Percentiles rank a stretch among this genome's conserved stretches.
phyloP scores from a whole-genome alignment of 768 basidiomycete genomes.

The Coprinopsis marcescibilis region DNA sequence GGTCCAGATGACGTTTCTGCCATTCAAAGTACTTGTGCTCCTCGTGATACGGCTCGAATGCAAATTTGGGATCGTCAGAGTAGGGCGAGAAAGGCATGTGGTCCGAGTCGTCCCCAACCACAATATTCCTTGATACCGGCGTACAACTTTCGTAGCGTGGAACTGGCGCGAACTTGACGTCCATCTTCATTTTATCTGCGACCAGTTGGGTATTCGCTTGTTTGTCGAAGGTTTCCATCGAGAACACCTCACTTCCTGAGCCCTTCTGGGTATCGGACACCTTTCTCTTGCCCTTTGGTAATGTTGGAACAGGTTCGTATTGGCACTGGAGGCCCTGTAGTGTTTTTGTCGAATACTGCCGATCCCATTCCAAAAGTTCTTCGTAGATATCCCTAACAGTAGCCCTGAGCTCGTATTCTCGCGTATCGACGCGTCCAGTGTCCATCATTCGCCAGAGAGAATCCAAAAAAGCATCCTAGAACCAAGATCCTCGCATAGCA shows the following conservation, averaged over 20 bases:
- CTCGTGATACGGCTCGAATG: conserved; percentile 29
- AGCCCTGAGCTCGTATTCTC: background rate
- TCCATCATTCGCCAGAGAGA: background rate
- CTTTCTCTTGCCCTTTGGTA: background rate
- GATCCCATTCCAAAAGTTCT: background rate
- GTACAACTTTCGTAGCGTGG: conserved; percentile 54
- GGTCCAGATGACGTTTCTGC: conserved; percentile 31
- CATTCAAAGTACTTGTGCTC: conserved; percentile 47
- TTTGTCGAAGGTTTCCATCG: background rate
- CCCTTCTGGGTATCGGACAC: no score
- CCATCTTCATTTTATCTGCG: background rate
- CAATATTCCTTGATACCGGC: conserved; percentile 40
- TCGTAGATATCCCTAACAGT: background rate
- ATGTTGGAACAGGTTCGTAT: background rate
- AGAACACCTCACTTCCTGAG: background rate
- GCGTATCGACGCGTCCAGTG: background rate
- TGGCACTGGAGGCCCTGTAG: background rate
- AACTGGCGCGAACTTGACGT: conserved; percentile 13
- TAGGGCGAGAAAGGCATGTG: conserved; percentile 58
- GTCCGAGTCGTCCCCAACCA: conserved; percentile 52
- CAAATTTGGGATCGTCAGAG: conserved; percentile 53
- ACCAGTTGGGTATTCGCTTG: background rate
- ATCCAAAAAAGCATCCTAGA: no score
- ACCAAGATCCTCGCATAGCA: no score
- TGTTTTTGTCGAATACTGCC: background rate